Evolutionary conservation across 202 grass and related monocot genomes (phyloP), one percentile per base, ranked within the genome.

Genomic region (Setaria italica): DNA sequence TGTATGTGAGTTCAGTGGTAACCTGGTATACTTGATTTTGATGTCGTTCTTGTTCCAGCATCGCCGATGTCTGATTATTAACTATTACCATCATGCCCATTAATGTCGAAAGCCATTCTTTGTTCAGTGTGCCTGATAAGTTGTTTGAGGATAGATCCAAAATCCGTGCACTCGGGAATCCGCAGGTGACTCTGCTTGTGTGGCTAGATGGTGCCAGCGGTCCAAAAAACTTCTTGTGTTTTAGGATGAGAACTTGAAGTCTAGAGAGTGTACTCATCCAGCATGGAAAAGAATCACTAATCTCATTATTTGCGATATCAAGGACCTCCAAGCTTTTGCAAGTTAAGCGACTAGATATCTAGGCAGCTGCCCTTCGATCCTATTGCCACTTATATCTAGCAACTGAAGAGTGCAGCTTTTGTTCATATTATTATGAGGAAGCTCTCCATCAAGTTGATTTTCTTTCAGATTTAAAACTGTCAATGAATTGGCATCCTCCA

Each of bases 201-300:
- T 20, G 4, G 51, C 37, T 9, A 76, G 64, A 82, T 30, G 54
- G 62, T 32, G 8, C 8, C 0, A 78, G 19, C 2, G 5, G 2
- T 17, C 86, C 82, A 74, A 67, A 37, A 2, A 88, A 83, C 6
- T 67, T 65, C 20, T 91, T 88, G 3, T 60, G 35, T 7, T 76
- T 79, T 2, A 88, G 42, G 20, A 86, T 30, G 29, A 91, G 67
- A 2, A 91, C 67, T 50, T 77, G 58, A 9, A 91, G 78, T 16
- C 3, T 47, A 20, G 58, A 47, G 46, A 88, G 66, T 30, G 64
- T 47, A 53, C 59, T 48, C 42, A 91, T 50, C 85, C 87, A 94
- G 19, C 81, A 89, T 19, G 93, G 93, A 76, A 95, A 95, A 1
- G 35, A 47, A 47, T 53, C 93, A 7, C 6, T n/a, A 7, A 95